Percentiles rank a stretch among this genome's conserved stretches.
Evolutionary conservation across 2,329 filamentous ascomycete species (phyloP).

Genomic region (Paracamarosporium sp.): DNA sequence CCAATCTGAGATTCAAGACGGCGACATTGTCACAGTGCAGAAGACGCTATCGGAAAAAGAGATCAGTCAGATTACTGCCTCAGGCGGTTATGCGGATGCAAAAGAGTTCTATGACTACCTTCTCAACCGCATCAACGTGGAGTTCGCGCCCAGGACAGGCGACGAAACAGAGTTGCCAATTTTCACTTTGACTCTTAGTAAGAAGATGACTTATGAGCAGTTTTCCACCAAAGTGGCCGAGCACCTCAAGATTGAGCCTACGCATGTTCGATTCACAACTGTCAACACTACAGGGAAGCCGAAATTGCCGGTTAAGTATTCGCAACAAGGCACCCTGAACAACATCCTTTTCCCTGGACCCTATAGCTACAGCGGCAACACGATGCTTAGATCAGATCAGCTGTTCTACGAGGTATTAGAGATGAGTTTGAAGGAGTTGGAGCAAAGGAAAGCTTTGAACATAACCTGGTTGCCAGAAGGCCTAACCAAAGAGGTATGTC

Average conservation of each 20-base stretch:
- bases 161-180: constrained; percentile 63
- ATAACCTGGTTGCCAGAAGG: constrained; percentile 88
- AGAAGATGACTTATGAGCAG: constrained; percentile 89
- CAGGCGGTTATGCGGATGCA: constrained; percentile 68
- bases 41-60: constrained; percentile 62
- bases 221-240: constrained; percentile 84
- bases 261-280: constrained; percentile 90
- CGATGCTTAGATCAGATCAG: constrained; percentile 74
- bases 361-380: constrained; percentile 73
- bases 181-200: constrained; percentile 81
- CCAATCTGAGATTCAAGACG: constrained; percentile 93
- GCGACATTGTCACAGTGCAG: constrained; percentile 96
- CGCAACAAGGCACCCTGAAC: constrained; percentile 71
- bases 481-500: constrained; percentile 81
- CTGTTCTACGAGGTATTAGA: constrained; percentile 94
- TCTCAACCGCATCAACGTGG: constrained; percentile 79
- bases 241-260: constrained; percentile 76
- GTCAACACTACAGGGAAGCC: constrained; percentile 82
- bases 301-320: constrained; percentile 79
- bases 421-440: constrained; percentile 89
- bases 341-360: constrained; percentile 76
- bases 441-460: constrained; percentile 88
- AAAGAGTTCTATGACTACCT: constrained; percentile 93
- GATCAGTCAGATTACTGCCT: constrained; percentile 34
- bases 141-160: constrained; percentile 73